Conservation (phyloP, 1,284 basidiomycete species). For the Ustilago sp. region DNA sequence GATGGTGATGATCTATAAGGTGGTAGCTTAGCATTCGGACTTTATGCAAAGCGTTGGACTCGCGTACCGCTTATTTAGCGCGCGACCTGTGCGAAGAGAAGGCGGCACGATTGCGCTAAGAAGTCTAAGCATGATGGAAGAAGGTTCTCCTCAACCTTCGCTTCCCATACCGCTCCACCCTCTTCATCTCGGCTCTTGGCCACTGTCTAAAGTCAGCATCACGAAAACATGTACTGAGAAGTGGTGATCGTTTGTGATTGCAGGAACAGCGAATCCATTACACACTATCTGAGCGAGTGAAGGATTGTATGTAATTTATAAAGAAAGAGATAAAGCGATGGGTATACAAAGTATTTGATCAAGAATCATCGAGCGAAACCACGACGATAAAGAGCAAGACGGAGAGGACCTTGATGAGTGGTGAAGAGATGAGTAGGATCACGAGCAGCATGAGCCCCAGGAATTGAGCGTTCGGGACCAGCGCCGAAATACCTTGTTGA, state of each 20-base stretch:
- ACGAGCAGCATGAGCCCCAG: slow-evolving; percentile 39
- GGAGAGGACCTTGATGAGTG: slow-evolving; percentile 50
- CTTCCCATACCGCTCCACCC: not conserved
- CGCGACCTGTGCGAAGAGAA: not conserved
- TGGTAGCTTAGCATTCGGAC: too few species aligned
- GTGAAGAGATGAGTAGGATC: slow-evolving; percentile 47
- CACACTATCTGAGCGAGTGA: not conserved
- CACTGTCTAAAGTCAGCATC: too few species aligned
- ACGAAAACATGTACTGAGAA: not conserved
- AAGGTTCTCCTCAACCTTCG: not conserved
- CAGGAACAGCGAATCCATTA: not conserved
- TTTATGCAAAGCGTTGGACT: slow-evolving; percentile 2
- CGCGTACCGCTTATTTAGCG: not conserved
- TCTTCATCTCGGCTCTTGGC: not conserved
- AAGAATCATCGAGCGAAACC: slow-evolving; percentile 21
- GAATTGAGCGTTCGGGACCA: slow-evolving; percentile 40
- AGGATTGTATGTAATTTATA: not conserved
- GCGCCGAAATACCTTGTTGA: not conserved
- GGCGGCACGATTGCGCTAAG: not conserved
- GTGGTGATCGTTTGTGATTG: not conserved
- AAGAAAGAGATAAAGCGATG: not conserved
- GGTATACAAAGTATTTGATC: slow-evolving; percentile 4
- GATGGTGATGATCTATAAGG: too few species aligned
- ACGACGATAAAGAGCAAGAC: slow-evolving; percentile 33
- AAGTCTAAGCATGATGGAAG: not conserved